Evolutionary conservation across 768 basidiomycete genomes (phyloP).

Genomic region (Hericium coralloides): DNA sequence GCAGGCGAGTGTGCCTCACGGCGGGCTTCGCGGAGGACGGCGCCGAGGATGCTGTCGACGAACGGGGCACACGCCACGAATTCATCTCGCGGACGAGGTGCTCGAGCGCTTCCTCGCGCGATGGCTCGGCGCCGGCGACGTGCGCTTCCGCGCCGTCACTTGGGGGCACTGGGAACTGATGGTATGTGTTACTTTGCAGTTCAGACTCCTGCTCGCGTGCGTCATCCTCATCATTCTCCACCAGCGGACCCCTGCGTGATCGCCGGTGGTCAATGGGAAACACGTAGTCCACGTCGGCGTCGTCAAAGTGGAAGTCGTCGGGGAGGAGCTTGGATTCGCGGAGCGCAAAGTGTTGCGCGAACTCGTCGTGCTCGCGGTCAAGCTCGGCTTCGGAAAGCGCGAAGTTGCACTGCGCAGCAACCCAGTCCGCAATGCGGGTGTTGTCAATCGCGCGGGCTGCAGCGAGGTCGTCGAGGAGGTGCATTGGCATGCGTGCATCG

Average conservation of each 20-base stretch:
- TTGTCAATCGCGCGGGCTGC: conserved; percentile 5
- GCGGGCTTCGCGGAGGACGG: not conserved
- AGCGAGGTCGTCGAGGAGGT: not conserved
- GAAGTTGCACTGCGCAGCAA: conserved; percentile 14
- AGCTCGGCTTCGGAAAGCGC: conserved; percentile 10
- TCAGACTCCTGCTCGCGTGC: not conserved
- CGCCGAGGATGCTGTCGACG: not conserved
- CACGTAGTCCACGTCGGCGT: not conserved
- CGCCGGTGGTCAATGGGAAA: not conserved
- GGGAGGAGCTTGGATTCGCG: conserved; percentile 15
- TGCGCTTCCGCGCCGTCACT: conserved; percentile 1
- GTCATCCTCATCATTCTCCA: not conserved
- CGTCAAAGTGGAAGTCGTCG: conserved; percentile 7
- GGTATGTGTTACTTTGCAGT: not conserved
- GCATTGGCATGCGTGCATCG: not conserved
- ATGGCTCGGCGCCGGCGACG: conserved; percentile 18
- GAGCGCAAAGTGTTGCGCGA: conserved; percentile 3
- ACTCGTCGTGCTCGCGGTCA: conserved; percentile 4
- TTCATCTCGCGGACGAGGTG: conserved; percentile 30
- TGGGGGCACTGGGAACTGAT: conserved; percentile 21
- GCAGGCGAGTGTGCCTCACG: not conserved
- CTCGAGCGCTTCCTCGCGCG: conserved; percentile 26
- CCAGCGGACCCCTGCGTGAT: not conserved
- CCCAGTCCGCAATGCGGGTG: conserved; percentile 15
- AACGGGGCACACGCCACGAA: conserved; percentile 9